These are phyloP conservation scores for Mycena belliarum DNA, from an alignment of 768 basidiomycete species.

Conservation along the genomic window DNA sequence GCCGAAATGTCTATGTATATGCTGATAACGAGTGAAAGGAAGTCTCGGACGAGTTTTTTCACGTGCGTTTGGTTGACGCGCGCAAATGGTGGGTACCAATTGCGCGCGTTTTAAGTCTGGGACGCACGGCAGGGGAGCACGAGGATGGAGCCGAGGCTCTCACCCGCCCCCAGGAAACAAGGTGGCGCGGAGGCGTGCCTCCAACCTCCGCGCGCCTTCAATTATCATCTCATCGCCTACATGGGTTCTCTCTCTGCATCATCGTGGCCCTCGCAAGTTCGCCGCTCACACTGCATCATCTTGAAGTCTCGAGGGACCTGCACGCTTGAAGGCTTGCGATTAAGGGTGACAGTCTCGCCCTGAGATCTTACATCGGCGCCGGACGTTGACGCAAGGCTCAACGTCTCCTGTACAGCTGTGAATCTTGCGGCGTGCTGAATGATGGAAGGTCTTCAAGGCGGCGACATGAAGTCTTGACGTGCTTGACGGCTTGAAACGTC, in stretches of 20 bases:
- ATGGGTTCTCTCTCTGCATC: too few relatives aligned
- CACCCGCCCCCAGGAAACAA: not conserved
- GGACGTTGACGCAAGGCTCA: too few relatives aligned
- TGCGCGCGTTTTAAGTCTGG: not conserved
- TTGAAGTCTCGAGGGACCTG: too few relatives aligned
- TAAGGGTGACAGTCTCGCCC: too few relatives aligned
- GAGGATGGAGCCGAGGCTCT: conserved; percentile 3
- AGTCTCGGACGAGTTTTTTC: not conserved
- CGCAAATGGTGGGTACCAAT: not conserved
- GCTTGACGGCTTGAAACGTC: not conserved
- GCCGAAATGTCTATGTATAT: not conserved
- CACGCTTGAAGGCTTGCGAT: too few relatives aligned
- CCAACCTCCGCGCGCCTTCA: not conserved
- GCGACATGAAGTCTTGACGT: not conserved
- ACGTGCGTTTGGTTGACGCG: conserved; percentile 3
- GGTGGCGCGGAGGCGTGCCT: too few relatives aligned
- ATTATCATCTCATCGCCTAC: not conserved
- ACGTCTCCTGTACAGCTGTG: too few relatives aligned
- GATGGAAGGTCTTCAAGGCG: too few relatives aligned
- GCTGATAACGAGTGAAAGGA: not conserved
- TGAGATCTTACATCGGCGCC: too few relatives aligned
- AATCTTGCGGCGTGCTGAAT: not conserved
- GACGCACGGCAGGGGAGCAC: conserved; percentile 6
- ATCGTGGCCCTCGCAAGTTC: too few relatives aligned
- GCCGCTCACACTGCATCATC: too few relatives aligned